Conservation (phyloP, 192 early-diverging fungal genomes). For the Funneliformis geosporum region DNA sequence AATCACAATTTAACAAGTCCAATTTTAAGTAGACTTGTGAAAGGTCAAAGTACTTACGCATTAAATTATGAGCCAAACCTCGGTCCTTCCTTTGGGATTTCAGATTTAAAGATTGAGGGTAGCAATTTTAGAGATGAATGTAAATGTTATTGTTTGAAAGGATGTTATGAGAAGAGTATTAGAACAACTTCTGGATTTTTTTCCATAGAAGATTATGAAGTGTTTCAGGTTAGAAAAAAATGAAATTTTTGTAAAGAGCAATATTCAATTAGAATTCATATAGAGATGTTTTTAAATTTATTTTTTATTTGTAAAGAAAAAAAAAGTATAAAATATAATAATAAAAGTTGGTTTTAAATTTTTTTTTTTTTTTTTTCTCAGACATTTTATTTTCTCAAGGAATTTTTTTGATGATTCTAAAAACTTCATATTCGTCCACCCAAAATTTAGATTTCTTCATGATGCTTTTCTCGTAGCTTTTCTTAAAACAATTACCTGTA, state of each 20-base stretch:
- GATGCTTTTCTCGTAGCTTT: neutral
- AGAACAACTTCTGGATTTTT: neutral
- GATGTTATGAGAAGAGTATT: neutral
- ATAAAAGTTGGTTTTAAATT: too few species aligned
- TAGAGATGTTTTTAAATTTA: neutral
- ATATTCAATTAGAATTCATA: too few species aligned
- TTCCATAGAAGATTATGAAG: conserved; percentile 10
- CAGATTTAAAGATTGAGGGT: neutral
- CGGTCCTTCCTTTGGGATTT: neutral
- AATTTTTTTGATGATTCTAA: neutral
- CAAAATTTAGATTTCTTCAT: neutral
- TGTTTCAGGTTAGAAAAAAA: conserved; percentile 7
- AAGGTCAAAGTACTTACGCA: neutral
- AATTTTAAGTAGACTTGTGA: neutral
- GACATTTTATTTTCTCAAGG: neutral
- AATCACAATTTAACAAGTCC: neutral
- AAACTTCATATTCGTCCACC: neutral
- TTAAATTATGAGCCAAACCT: neutral
- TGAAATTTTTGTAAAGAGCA: neutral
- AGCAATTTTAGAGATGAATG: neutral
- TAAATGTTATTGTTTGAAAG: neutral
- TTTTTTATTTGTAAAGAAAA: neutral
- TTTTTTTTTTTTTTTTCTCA: too few species aligned
- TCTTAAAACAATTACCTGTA: neutral
- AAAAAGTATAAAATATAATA: too few species aligned